These are phyloP conservation scores for Pseudogymnoascus sp. DNA, from an alignment of 2,329 filamentous ascomycete species.

Conservation along the genomic window DNA sequence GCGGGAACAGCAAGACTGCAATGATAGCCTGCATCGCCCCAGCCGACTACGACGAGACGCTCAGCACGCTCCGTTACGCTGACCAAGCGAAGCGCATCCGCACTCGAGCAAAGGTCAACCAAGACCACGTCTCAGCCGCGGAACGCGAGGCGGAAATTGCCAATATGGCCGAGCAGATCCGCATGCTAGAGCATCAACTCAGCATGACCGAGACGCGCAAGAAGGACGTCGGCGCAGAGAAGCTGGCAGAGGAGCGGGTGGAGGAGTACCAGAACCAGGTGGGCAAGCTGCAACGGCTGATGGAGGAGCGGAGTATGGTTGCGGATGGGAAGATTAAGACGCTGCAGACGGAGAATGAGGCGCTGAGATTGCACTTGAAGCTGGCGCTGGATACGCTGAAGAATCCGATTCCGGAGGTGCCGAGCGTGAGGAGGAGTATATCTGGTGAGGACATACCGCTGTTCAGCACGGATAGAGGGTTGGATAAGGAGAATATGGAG, in stretches of 20 bases:
- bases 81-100: slow-evolving; percentile 97
- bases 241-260: slow-evolving; percentile 64
- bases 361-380: slow-evolving; percentile 77
- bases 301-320: slow-evolving; percentile 89
- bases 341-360: slow-evolving; percentile 83
- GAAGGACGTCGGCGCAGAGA: slow-evolving; percentile 69
- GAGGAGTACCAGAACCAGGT: slow-evolving; percentile 95
- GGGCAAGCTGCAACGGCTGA: slow-evolving; percentile 81
- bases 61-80: slow-evolving; percentile 92
- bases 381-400: slow-evolving; percentile 79
- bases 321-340: slow-evolving; percentile 90
- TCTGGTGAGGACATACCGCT: slow-evolving; percentile 25
- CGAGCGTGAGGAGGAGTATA: slow-evolving; percentile 28
- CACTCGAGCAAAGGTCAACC: slow-evolving; percentile 88
- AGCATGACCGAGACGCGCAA: slow-evolving; percentile 58
- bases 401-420: slow-evolving; percentile 73
- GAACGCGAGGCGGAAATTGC: slow-evolving; percentile 90
- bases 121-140: slow-evolving; percentile 85
- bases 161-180: slow-evolving; percentile 94
- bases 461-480: slow-evolving; percentile 16
- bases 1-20: slow-evolving; percentile 95
- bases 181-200: slow-evolving; percentile 60
- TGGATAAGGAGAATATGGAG: slow-evolving; percentile 28
- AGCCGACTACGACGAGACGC: slow-evolving; percentile 92
- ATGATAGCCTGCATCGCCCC: slow-evolving; percentile 99